Evolutionary conservation across 352 stramenopile genomes (phyloP).

Genomic region (Phytophthora chlamydospora): DNA sequence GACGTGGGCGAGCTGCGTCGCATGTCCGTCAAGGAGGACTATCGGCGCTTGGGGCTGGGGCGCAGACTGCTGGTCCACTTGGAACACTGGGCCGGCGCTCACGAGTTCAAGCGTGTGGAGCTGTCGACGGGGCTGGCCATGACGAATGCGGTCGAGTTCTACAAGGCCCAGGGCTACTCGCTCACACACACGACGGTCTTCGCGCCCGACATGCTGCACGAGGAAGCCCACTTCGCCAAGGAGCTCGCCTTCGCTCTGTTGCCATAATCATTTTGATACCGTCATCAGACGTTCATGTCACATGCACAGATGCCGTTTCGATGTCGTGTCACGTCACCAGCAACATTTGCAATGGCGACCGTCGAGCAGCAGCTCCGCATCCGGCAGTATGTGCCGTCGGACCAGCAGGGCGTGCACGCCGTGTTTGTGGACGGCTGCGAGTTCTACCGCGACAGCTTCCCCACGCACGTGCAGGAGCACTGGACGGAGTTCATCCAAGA

Average conservation of each 20-base stretch:
- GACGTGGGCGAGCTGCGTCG: constrained; percentile 41
- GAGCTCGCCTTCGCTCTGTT: constrained; percentile 1
- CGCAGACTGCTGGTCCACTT: constrained; percentile 31
- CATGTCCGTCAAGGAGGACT: constrained; percentile 38
- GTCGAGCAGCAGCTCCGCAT: constrained; percentile 21
- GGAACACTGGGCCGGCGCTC: constrained; percentile 35
- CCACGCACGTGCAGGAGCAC: constrained; percentile 23
- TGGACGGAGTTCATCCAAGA: constrained; percentile 38
- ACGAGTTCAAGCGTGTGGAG: constrained; percentile 30
- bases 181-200: constrained; percentile 33
- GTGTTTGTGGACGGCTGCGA: constrained; percentile 37
- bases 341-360: constrained; percentile 1
- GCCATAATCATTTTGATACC: constrained; percentile 1
- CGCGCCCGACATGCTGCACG: constrained; percentile 24
- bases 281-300: neutral
- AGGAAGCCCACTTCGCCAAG: constrained; percentile 33
- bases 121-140: constrained; percentile 39
- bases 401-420: constrained; percentile 25
- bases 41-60: constrained; percentile 38
- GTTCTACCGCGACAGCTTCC: constrained; percentile 28
- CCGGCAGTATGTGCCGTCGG: constrained; percentile 23
- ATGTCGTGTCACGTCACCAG: too few species aligned
- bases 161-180: constrained; percentile 36
- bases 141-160: constrained; percentile 35
- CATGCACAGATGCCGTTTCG: too few species aligned